Base-by-base conservation (phyloP, 2,329 filamentous ascomycete species). In the Gliomastix tumulicola region DNA sequence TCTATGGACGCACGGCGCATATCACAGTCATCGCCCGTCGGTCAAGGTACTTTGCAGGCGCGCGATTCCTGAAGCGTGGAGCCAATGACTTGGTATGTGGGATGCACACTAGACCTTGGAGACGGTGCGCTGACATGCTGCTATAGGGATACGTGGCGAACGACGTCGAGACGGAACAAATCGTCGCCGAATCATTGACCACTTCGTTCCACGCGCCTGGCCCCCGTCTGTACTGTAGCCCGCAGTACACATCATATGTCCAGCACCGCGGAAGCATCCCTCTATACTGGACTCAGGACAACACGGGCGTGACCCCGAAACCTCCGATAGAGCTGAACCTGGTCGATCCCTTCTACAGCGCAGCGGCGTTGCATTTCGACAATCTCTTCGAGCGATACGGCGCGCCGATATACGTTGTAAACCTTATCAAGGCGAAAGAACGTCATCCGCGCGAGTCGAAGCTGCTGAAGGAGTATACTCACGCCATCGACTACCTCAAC, bases 111-210 rank as follows among this genome's bases (percentile, higher is more conserved):
- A 4, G 31, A 4, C 12, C 17, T 34, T 39, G 28, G 36, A n/a
- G 4, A 23, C 8, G 9, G 8, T 22, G 16, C 34, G 32, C 38
- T 36, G n/a, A 40, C 10, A n/a, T 13, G 12, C 22, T n/a, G 16
- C n/a, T 11, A 3, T 32, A 69, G 55, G 90, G 92, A 12, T 94
- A 94, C 55, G 92, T 98, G 37, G 94, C 92, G 36, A 98, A 98
- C 54, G 94, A 98, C 59, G 92, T 98, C 18, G 94, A 98, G 62
- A 97, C 92, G 1, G 92, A 98, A 60, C 92, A 98, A 57, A 96
- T 98, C 41, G 89, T 98, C 6, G 92, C 89, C 1, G 92, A 98
- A 55, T 87, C 88, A 49, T 68, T 90, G 35, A 96, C 88, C 1
- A 98, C 92, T 1, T 96, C 92, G 0, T 96, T 98, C 49, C 92